phyloP scores from a whole-genome alignment of 495 filamentous ascomycete species.

The Paragyromitra xinjiangensis region DNA sequence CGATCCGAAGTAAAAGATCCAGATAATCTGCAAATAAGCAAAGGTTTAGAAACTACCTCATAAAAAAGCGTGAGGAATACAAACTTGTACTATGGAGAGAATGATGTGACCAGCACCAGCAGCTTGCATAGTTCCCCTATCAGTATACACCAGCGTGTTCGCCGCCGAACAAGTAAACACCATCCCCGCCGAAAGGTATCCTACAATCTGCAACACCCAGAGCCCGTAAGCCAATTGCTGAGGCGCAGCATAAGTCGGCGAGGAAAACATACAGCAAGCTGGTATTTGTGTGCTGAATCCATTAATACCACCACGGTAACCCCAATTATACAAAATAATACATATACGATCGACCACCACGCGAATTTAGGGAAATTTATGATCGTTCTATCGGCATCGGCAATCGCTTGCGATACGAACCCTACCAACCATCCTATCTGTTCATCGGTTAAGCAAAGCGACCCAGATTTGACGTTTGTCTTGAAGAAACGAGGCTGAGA shows the following conservation, averaged over 20 bases:
- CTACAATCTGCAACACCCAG: constrained; percentile 69
- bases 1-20: constrained; percentile 99
- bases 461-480: not conserved
- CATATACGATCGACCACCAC: constrained; percentile 90
- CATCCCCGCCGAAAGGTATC: constrained; percentile 81
- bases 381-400: constrained; percentile 64
- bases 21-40: constrained; percentile 75
- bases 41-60: constrained; percentile 9
- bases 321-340: constrained; percentile 81
- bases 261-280: constrained; percentile 74
- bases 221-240: constrained; percentile 32
- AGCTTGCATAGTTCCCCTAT: constrained; percentile 77
- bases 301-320: constrained; percentile 81
- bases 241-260: not conserved
- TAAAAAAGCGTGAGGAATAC: not conserved
- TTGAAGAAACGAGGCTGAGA: constrained; percentile 7
- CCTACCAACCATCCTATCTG: constrained; percentile 95
- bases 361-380: constrained; percentile 77
- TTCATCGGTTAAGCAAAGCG: constrained; percentile 25
- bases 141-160: constrained; percentile 79
- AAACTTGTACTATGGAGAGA: constrained; percentile 91
- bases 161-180: constrained; percentile 84
- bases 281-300: constrained; percentile 82
- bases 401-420: constrained; percentile 84
- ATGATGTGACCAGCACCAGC: constrained; percentile 93